Base-by-base conservation (phyloP, 306 rosid species). In the Mimosa pudica region DNA sequence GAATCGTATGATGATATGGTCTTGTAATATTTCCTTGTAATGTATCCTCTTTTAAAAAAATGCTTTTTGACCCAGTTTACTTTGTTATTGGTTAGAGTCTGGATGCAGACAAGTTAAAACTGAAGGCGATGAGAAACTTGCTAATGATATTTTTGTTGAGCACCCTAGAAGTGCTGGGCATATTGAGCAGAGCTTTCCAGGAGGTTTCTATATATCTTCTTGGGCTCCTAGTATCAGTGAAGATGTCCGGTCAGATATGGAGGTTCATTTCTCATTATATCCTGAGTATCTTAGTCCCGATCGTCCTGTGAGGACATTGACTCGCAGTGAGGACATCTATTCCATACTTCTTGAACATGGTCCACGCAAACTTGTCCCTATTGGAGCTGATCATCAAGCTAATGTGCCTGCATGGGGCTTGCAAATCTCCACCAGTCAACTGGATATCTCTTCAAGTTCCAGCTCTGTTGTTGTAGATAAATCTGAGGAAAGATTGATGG, bases 301-400 rank as follows among this genome's bases (percentile, higher is more conserved):
- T 44, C 88, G 80, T 75, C 91, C 93, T 4, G 74, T 81, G 48
- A 94, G 94, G 85, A 74, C 91, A 24, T 78, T 86, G 33, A 52
- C 85, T 71, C 89, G 84, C 79, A 78, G 85, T 35, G 92, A 92
- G 75, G 97, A 94, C 77, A 80, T 89, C 54, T 92, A 90, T 83
- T 84, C 89, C 71, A 46, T 88, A 63, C 92, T 92, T 44, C 84
- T 92, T 71, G 89, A 88, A 77, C 79, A 85, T 47, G 82, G 92
- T 79, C 97, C 97, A 70, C 94, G 91, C 73, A 94, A 89, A 82
- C 80, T 76, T 51, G 89, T 88, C 7, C 75, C 90, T 46, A 48
- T 90, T 46, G 97, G 98, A 79, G 86, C 87, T 47, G 38, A 87
- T 55, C 87, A 94, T 89, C 98, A 92, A 87, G 97, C 93, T 52